Base-by-base conservation (phyloP, 768 basidiomycete genomes). In the Boletus rubescentipes region DNA sequence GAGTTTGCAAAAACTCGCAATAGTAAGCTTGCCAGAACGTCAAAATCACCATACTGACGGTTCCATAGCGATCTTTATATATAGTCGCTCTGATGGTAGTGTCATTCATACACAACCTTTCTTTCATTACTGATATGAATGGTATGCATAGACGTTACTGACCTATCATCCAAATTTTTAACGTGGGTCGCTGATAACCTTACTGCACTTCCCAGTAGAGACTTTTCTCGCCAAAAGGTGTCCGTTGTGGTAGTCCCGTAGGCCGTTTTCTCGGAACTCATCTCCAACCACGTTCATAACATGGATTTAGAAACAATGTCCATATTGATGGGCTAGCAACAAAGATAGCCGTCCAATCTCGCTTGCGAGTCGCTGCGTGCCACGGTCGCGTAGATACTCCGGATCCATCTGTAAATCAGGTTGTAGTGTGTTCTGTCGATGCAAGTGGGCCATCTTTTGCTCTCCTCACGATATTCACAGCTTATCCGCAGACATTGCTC, bases 341-440 rank as follows among this genome's bases (percentile, higher is more conserved):
- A 23, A 58, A 60, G 36, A 53, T 68, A 37, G 40, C 57, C 35
- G 15, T 35, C 38, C 34, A 48, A 36, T 66, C 64, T 54, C 38
- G 26, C 40, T 54, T 66, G 54, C 65, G 32, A 30, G 52, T 60
- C 16, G 46, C 44, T 38, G 51, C 54, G 40, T 68, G 61, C 30
- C 41, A 56, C 31, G 30, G 41, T 35, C 44, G 39, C 20, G 42
- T 21, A 38, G 54, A 68, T 21, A 51, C 44, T 26, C 56, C 52
- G n/a, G 63, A 65, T 46, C 49, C 58, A 31, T 54, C 49, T 61
- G 29, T 53, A 12, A 54, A 66, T 36, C 73, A 77, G 52, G 67
- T 79, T 18, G 61, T 79, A 39, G 64, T 82, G 36, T 70, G 71
- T n/a, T 65, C 75, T 21, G 66, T 73, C 5, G 68, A 73, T 44